Conservation (phyloP, 2,329 filamentous ascomycete species). For the Ceratocystis albifundus region DNA sequence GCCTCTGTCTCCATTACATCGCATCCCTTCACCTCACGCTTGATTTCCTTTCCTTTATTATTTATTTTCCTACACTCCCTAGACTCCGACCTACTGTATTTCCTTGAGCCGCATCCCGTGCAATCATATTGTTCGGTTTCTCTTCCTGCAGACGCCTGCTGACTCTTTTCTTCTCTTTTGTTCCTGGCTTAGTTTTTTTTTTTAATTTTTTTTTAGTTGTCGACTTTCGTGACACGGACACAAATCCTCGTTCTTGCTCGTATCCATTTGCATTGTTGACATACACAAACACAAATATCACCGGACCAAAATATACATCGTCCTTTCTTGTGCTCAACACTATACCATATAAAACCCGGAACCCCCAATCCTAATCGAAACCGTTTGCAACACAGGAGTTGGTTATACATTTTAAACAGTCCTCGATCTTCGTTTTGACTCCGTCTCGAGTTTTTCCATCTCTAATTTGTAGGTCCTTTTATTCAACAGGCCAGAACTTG, state of each 20-base stretch:
- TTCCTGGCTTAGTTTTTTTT: neutral
- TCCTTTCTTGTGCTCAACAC: neutral
- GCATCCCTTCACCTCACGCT: neutral
- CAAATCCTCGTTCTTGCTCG: slow-evolving; percentile 9
- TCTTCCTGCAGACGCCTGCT: neutral
- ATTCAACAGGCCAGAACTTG: neutral
- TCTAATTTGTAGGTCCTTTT: neutral
- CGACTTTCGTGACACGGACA: neutral
- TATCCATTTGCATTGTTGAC: slow-evolving; percentile 9
- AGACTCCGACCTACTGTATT: neutral
- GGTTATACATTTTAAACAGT: neutral
- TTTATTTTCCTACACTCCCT: neutral
- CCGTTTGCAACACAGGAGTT: slow-evolving; percentile 1
- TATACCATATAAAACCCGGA: slow-evolving; percentile 3
- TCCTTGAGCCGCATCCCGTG: neutral
- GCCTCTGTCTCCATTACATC: slow-evolving; percentile 1
- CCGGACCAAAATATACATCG: slow-evolving; percentile 1
- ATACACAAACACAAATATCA: slow-evolving; percentile 7
- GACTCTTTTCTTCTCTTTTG: neutral
- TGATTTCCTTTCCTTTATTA: neutral
- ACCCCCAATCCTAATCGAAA: slow-evolving; percentile 9
- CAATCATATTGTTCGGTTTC: slow-evolving; percentile 1
- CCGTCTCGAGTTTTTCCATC: slow-evolving; percentile 3
- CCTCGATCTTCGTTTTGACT: neutral
- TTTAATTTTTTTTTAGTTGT: slow-evolving; percentile 8